Base-by-base conservation (phyloP, 345 rosid species). In the Gossypium anomalum region DNA sequence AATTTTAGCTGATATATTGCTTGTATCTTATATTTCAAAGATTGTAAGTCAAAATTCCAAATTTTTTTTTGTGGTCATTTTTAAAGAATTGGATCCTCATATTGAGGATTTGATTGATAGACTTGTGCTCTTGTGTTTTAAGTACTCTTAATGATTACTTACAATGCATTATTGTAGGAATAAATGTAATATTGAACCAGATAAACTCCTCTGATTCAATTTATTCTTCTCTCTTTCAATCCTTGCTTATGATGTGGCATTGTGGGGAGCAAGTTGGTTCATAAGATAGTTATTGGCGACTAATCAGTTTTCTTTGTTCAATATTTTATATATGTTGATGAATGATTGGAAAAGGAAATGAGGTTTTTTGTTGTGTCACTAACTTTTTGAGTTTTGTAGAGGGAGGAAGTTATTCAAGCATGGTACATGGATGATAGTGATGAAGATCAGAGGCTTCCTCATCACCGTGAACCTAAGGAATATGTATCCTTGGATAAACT, bases 361-460 rank as follows among this genome's bases (percentile, higher is more conserved):
- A 27, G 20, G 4, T 61, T 44, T 9, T 17, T 5, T 16, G 9
- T 61, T 23, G 17, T 45, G 23, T 45, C 41, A 45, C 57, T n/a
- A 45, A n/a, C 41, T 20, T 48, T 34, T 47, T 62, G 56, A 16
- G 12, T 48, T 73, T 43, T 62, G 51, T 77, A 88, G 93, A 88
- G 88, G 68, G 93, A 87, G 79, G 97, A 92, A 75, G 97, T 92
- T 67, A 56, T 94, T 61, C 89, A 94, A 73, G 97, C 95, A 73
- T 92, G 98, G 97, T 92, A 91, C 81, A 90, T 92, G 98, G 93
- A 90, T 83, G 92, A 87, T 75, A 91, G 90, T 65, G 61, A 87
- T 47, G 94, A 89, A 61, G 98, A 92, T 70, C 98, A 94, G 85
- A 87, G 96, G 72, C 89, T 93, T 71, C 94, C 96, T 23, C 99